phyloP scores from a whole-genome alignment of 805 yeast species.

The Saccharomycopsis guyanensis region DNA sequence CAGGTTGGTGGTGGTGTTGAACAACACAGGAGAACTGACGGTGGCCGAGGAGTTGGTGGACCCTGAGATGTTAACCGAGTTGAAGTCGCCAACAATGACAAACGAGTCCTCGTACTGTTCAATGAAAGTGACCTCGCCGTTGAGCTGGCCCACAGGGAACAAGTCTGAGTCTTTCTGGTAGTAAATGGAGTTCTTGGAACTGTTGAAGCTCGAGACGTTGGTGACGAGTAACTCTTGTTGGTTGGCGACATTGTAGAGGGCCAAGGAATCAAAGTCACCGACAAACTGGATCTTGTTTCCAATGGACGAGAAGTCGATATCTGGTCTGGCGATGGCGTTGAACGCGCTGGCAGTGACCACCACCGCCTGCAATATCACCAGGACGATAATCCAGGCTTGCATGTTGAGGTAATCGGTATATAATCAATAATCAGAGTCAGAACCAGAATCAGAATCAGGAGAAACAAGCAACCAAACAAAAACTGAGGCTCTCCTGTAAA shows the following conservation, averaged over 20 bases:
- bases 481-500: too few species aligned
- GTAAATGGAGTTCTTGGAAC: constrained; percentile 4
- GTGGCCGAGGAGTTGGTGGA: background rate
- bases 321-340: constrained; percentile 27
- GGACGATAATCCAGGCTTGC: too few species aligned
- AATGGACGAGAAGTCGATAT: constrained; percentile 34
- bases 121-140: constrained; percentile 14
- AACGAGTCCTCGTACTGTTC: constrained; percentile 10
- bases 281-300: constrained; percentile 27
- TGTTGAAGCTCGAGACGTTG: constrained; percentile 8
- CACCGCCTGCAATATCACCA: too few species aligned
- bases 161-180: constrained; percentile 11
- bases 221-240: constrained; percentile 14
- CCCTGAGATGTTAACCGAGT: background rate
- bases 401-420: too few species aligned
- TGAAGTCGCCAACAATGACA: constrained; percentile 15
- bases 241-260: constrained; percentile 15
- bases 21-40: constrained; percentile 11
- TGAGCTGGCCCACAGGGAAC: constrained; percentile 11
- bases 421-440: too few species aligned
- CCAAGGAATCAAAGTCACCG: constrained; percentile 18
- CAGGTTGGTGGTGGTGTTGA: constrained; percentile 5
- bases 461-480: too few species aligned
- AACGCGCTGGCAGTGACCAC: background rate
- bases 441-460: too few species aligned